Conservation (phyloP, 371 early-diverging fungal species). For the Chytridium lagenaria region DNA sequence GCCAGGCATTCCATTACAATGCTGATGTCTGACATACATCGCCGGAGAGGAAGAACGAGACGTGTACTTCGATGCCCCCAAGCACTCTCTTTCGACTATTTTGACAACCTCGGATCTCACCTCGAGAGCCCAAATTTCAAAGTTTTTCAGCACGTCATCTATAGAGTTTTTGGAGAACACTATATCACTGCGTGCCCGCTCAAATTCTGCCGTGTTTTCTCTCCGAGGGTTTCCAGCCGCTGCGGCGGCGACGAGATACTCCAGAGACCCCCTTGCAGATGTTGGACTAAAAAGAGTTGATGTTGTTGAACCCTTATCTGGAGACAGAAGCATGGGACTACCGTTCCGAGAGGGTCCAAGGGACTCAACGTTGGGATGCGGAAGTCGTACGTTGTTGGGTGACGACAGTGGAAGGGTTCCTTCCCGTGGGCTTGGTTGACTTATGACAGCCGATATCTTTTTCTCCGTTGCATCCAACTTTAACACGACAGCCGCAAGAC, state of each 20-base stretch:
- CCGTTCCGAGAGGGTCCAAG: neutral
- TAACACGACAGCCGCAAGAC: neutral
- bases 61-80: neutral
- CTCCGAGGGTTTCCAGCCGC: neutral
- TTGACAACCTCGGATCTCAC: neutral
- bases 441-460: neutral
- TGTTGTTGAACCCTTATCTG: neutral
- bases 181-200: neutral
- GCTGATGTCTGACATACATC: neutral
- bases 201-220: neutral
- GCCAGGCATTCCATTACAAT: neutral
- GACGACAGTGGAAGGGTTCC: neutral
- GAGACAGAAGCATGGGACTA: neutral
- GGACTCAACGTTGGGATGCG: neutral
- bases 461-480: neutral
- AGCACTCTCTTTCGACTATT: neutral
- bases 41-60: neutral
- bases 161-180: neutral
- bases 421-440: neutral
- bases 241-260: slow-evolving; percentile 15
- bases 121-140: slow-evolving; percentile 7
- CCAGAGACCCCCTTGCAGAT: slow-evolving; percentile 5
- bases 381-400: neutral
- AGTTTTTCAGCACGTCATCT: slow-evolving; percentile 1
- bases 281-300: slow-evolving; percentile 14